Conservation (phyloP, 495 filamentous ascomycete species). For the Neurospora intermedia region DNA sequence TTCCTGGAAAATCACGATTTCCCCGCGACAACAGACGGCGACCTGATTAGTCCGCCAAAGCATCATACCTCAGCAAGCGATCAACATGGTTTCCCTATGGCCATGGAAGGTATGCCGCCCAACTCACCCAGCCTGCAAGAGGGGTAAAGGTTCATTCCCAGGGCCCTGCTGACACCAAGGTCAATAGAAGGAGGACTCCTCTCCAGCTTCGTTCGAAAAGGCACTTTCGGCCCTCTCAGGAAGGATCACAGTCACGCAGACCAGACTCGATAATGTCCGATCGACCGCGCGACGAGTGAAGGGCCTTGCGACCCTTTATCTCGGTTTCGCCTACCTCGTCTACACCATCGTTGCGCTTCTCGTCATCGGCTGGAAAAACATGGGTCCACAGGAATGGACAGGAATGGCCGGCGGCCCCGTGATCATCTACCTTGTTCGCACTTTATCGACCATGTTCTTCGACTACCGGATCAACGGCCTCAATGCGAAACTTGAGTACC, state of each 20-base stretch:
- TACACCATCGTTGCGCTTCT: constrained; percentile 68
- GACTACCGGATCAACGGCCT: constrained; percentile 65
- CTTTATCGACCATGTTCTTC: constrained; percentile 54
- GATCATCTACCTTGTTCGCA: constrained; percentile 61
- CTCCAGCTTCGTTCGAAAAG: constrained; percentile 88
- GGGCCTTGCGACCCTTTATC: constrained; percentile 81
- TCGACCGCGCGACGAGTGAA: constrained; percentile 66
- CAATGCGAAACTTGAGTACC: constrained; percentile 55
- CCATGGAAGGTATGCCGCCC: constrained; percentile 27
- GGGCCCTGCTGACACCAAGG: background rate
- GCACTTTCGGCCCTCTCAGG: constrained; percentile 65
- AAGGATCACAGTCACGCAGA: constrained; percentile 64
- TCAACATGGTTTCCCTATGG: constrained; percentile 72
- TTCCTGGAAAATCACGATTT: background rate
- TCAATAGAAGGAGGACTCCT: constrained; percentile 63
- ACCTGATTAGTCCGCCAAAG: background rate
- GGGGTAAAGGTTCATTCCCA: constrained; percentile 9
- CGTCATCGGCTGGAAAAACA: constrained; percentile 75
- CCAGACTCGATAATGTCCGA: constrained; percentile 60
- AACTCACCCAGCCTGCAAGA: constrained; percentile 1
- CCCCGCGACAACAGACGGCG: background rate
- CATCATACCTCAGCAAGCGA: background rate
- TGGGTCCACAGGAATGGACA: constrained; percentile 63
- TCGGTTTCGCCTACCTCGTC: constrained; percentile 79
- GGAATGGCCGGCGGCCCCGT: constrained; percentile 71